Conservation (phyloP, 1,139 yeast genomes). For the Blastobotrys malaysiensis region DNA sequence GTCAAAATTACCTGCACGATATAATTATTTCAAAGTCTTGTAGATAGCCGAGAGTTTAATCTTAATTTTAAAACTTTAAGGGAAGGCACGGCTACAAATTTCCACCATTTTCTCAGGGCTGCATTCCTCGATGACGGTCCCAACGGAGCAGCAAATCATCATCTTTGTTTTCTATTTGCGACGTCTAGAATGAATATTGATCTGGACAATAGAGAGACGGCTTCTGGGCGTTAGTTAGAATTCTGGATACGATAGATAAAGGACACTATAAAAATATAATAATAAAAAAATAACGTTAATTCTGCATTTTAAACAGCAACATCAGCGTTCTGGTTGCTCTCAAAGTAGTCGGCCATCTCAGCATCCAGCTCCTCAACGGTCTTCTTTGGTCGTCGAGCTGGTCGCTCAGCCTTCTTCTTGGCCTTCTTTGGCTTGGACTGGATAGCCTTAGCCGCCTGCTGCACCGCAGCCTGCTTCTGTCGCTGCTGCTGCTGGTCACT, state of each 20-base stretch:
- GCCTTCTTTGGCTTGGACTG: conserved; percentile 22
- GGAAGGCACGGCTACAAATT: too few species aligned
- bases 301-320: conserved; percentile 3
- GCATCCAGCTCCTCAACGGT: conserved; percentile 72
- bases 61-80: too few species aligned
- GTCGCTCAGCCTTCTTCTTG: conserved; percentile 56
- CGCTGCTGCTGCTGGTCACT: conserved; percentile 6
- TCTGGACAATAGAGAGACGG: background rate
- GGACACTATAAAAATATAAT: background rate
- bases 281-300: background rate
- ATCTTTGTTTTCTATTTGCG: too few species aligned
- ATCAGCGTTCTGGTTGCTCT: conserved; percentile 9
- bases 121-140: too few species aligned
- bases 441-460: conserved; percentile 15
- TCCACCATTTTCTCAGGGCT: too few species aligned
- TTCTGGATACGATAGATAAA: background rate
- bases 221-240: background rate
- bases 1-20: too few species aligned
- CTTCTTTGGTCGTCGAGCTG: conserved; percentile 55
- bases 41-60: too few species aligned
- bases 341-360: conserved; percentile 67
- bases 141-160: too few species aligned
- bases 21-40: too few species aligned
- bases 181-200: too few species aligned
- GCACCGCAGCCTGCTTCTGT: conserved; percentile 17